These are phyloP conservation scores for Paecilomyces sp. DNA, from an alignment of 2,329 filamentous ascomycete genomes.

Conservation along the genomic window DNA sequence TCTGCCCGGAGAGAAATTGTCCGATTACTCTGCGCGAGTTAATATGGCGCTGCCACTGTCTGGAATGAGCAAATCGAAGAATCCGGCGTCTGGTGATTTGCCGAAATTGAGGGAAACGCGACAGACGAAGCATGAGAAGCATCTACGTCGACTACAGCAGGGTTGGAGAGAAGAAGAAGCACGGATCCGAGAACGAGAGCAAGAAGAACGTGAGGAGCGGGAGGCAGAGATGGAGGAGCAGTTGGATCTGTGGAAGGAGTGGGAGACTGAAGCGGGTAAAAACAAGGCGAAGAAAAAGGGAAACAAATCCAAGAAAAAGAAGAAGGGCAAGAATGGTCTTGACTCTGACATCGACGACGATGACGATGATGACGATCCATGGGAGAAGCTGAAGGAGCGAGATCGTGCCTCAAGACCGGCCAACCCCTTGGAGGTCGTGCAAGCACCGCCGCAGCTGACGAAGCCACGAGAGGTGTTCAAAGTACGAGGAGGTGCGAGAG, in stretches of 20 bases:
- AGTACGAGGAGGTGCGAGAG: constrained; percentile 55
- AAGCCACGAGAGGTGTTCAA: constrained; percentile 58
- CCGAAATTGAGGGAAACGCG: constrained; percentile 45
- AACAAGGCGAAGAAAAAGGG: constrained; percentile 45
- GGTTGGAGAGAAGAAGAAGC: constrained; percentile 52
- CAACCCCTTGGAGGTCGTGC: constrained; percentile 49
- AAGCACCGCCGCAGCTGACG: constrained; percentile 69
- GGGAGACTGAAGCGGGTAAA: constrained; percentile 48
- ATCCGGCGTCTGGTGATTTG: constrained; percentile 14
- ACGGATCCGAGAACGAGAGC: constrained; percentile 62
- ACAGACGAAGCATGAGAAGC: constrained; percentile 75
- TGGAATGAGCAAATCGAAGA: constrained; percentile 56
- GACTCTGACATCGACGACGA: constrained; percentile 33
- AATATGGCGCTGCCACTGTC: constrained; percentile 74
- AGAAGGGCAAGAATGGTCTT: constrained; percentile 35
- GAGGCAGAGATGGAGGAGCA: constrained; percentile 57
- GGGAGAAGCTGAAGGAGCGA: constrained; percentile 64
- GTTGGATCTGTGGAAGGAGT: constrained; percentile 57
- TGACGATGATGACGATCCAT: constrained; percentile 64
- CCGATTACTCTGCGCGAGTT: constrained; percentile 75
- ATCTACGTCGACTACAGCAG: constrained; percentile 56
- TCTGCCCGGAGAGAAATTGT: constrained; percentile 72
- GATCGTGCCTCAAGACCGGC: constrained; percentile 24
- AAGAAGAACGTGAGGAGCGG: constrained; percentile 65
- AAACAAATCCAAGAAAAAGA: constrained; percentile 26